Percentiles rank a stretch among this genome's conserved stretches.
These are phyloP conservation scores for Viola pubescens DNA, from an alignment of 441 rosid genomes.

Conservation along the genomic window DNA sequence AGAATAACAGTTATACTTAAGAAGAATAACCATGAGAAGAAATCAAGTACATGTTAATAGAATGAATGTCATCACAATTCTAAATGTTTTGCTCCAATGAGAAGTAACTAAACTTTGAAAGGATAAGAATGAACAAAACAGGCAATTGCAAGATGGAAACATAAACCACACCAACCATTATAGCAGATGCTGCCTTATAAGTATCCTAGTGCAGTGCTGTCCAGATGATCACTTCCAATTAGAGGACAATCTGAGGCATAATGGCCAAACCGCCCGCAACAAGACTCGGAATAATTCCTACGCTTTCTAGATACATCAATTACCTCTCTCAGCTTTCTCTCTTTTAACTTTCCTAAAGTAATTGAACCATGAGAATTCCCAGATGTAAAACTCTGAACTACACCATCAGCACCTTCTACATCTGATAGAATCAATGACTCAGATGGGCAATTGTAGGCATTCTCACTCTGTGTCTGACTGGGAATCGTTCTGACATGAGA, in stretches of 20 bases:
- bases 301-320: conserved; percentile 29
- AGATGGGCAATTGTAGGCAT: conserved; percentile 31
- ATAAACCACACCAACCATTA: neutral
- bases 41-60: too few species aligned
- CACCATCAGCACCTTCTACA: conserved; percentile 39
- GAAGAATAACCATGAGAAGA: too few species aligned
- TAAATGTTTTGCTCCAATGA: too few species aligned
- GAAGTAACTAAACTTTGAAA: too few species aligned
- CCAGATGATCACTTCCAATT: conserved; percentile 36
- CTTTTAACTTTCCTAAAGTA: conserved; percentile 39
- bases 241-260: conserved; percentile 41
- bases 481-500: conserved; percentile 41
- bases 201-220: conserved; percentile 36
- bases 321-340: conserved; percentile 38
- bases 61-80: too few species aligned
- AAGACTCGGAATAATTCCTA: conserved; percentile 38
- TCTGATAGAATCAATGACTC: conserved; percentile 44
- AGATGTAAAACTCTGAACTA: conserved; percentile 30
- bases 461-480: conserved; percentile 22
- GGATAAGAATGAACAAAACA: too few species aligned
- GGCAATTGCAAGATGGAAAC: neutral
- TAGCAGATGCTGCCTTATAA: conserved; percentile 18
- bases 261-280: conserved; percentile 44
- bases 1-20: too few species aligned
- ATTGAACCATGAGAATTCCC: conserved; percentile 32